phyloP scores from a whole-genome alignment of 768 basidiomycete genomes.

The Xerocomus potaroensis region DNA sequence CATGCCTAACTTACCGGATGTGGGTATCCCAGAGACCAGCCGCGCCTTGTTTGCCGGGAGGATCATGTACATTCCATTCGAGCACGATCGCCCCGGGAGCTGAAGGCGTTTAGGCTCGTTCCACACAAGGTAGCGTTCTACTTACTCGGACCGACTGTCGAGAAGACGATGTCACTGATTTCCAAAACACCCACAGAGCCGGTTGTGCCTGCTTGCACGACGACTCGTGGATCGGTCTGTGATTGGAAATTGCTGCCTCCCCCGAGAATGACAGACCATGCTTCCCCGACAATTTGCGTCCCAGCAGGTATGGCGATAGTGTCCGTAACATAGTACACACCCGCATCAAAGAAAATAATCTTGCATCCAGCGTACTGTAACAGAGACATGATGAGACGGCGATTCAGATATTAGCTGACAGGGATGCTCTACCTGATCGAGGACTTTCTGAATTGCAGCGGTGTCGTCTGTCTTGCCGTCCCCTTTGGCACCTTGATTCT shows the following conservation, averaged over 20 bases:
- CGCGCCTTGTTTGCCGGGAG: slow-evolving; percentile 46
- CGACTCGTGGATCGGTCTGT: slow-evolving; percentile 34
- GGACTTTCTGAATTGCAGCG: slow-evolving; percentile 52
- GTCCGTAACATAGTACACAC: slow-evolving; percentile 45
- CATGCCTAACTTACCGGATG: slow-evolving; percentile 24
- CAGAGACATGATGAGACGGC: not conserved
- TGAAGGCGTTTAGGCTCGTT: slow-evolving; percentile 2
- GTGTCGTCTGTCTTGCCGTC: slow-evolving; percentile 78
- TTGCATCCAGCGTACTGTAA: slow-evolving; percentile 63
- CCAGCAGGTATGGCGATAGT: slow-evolving; percentile 49
- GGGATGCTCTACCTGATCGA: slow-evolving; percentile 42
- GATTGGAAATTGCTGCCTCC: slow-evolving; percentile 41
- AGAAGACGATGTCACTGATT: slow-evolving; percentile 61
- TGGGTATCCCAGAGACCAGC: slow-evolving; percentile 52
- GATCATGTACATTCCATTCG: slow-evolving; percentile 60
- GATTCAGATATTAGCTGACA: no score
- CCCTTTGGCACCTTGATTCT: slow-evolving; percentile 64
- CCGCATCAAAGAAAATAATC: slow-evolving; percentile 79
- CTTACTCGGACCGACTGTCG: slow-evolving; percentile 47
- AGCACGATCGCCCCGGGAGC: slow-evolving; percentile 44
- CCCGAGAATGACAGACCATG: slow-evolving; percentile 45
- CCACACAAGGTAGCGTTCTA: not conserved
- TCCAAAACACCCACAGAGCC: slow-evolving; percentile 51
- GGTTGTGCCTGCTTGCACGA: slow-evolving; percentile 42
- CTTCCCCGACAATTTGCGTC: slow-evolving; percentile 46